These are phyloP conservation scores for Cladosporium sp. DNA, from an alignment of 2,329 filamentous ascomycete species.

Conservation along the genomic window DNA sequence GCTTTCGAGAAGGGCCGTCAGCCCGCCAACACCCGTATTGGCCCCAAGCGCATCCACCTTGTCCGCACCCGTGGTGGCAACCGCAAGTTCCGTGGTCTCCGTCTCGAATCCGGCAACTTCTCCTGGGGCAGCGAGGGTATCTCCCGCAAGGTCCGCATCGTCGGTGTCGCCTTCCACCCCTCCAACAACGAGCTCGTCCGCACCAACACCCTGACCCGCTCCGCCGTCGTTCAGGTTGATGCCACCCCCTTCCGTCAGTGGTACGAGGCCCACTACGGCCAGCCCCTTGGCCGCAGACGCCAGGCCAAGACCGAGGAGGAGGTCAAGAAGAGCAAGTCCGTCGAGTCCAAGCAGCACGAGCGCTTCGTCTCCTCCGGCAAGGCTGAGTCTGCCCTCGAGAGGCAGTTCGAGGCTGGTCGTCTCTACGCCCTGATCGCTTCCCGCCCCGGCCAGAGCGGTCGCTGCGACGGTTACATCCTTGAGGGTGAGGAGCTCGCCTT, in stretches of 20 bases:
- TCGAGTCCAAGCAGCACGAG: slow-evolving; percentile 93
- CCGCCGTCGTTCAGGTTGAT: slow-evolving; percentile 97
- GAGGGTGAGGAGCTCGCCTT: slow-evolving; percentile 99
- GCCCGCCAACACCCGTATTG: slow-evolving; percentile 99
- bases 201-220: slow-evolving; percentile 99
- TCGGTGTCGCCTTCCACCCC: slow-evolving; percentile 96
- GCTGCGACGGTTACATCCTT: slow-evolving; percentile 94
- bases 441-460: slow-evolving; percentile 93
- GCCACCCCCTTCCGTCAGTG: slow-evolving; percentile 98
- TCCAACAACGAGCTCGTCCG: slow-evolving; percentile 99
- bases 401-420: slow-evolving; percentile 99
- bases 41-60: slow-evolving; percentile 91
- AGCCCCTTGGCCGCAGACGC: slow-evolving; percentile 82
- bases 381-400: slow-evolving; percentile 88
- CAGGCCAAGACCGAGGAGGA: slow-evolving; percentile 59
- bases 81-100: slow-evolving; percentile 99
- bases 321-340: slow-evolving; percentile 88
- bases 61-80: slow-evolving; percentile 97
- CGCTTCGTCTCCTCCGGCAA: slow-evolving; percentile 81
- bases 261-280: slow-evolving; percentile 99
- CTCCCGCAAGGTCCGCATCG: slow-evolving; percentile 98
- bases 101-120: slow-evolving; percentile 98
- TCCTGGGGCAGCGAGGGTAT: slow-evolving; percentile 97
- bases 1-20: slow-evolving; percentile 99
- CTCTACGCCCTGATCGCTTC: slow-evolving; percentile 89